Conservation (phyloP, 768 basidiomycete genomes). For the Asterophora parasitica region DNA sequence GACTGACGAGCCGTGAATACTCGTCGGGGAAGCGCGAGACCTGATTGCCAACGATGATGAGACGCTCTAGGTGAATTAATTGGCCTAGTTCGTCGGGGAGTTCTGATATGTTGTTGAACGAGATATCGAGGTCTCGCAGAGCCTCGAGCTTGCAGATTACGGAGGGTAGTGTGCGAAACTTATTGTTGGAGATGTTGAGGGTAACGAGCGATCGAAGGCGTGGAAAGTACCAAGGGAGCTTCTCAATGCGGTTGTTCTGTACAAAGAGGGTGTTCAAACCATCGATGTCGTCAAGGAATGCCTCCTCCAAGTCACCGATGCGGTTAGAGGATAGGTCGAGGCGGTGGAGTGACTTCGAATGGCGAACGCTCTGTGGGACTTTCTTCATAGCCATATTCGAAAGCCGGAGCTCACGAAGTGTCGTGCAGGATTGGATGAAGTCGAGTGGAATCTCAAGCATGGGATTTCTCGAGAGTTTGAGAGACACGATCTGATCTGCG, state of each 20-base stretch:
- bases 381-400: conserved; percentile 93
- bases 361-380: conserved; percentile 79
- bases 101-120: conserved; percentile 85
- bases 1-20: conserved; percentile 47
- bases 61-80: conserved; percentile 60
- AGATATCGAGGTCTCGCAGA: conserved; percentile 87
- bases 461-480: conserved; percentile 90
- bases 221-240: conserved; percentile 81
- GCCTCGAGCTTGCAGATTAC: conserved; percentile 69
- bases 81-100: conserved; percentile 78
- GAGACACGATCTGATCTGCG: conserved; percentile 76
- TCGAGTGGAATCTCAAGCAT: conserved; percentile 96
- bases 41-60: conserved; percentile 85
- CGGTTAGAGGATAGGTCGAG: conserved; percentile 91
- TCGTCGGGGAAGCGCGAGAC: conserved; percentile 67
- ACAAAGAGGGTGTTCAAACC: conserved; percentile 64
- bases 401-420: conserved; percentile 79
- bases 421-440: conserved; percentile 86
- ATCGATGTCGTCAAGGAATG: conserved; percentile 72
- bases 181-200: conserved; percentile 95
- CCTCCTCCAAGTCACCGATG: conserved; percentile 84
- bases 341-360: conserved; percentile 66
- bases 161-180: conserved; percentile 69
- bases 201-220: conserved; percentile 64
- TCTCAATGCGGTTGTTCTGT: conserved; percentile 90